Evolutionary conservation across 2,329 filamentous ascomycete genomes (phyloP).

Genomic region (Hirsutella thompsonii): DNA sequence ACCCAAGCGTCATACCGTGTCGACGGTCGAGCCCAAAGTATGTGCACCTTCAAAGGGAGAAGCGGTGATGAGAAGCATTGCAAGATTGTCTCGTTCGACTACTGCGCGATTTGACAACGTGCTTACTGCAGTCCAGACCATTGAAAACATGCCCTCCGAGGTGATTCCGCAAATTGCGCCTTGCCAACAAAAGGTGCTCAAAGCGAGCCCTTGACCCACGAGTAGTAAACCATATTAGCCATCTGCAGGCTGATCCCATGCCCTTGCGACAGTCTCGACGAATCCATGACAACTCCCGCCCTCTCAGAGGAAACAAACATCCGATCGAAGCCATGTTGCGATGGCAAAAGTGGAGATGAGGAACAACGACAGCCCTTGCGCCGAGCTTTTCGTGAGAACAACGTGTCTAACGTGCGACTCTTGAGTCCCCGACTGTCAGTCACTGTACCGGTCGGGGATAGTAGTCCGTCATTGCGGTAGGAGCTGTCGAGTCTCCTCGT

Average conservation of each 20-base stretch:
- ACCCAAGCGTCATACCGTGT: too few relatives aligned
- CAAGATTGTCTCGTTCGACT: too few relatives aligned
- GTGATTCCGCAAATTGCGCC: not conserved
- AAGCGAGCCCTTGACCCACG: not conserved
- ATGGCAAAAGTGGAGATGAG: not conserved
- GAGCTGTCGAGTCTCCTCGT: conserved; percentile 61
- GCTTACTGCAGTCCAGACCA: too few relatives aligned
- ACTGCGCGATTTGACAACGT: too few relatives aligned
- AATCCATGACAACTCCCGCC: not conserved
- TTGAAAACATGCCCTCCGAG: too few relatives aligned
- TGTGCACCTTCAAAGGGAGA: too few relatives aligned
- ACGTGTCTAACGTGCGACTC: conserved; percentile 2
- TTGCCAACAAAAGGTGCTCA: not conserved
- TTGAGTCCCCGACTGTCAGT: conserved; percentile 1
- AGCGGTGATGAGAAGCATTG: too few relatives aligned
- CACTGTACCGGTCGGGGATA: conserved; percentile 1
- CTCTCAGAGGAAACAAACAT: not conserved
- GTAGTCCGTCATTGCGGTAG: conserved; percentile 42
- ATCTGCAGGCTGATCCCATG: not conserved
- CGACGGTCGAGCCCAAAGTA: too few relatives aligned
- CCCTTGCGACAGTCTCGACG: not conserved
- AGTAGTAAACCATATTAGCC: not conserved
- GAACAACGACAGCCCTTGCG: conserved; percentile 1
- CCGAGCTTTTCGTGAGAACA: conserved; percentile 4
- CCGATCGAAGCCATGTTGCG: not conserved